Conservation (phyloP, 2,329 filamentous ascomycete species). For the Arthrobotrys conoides region DNA sequence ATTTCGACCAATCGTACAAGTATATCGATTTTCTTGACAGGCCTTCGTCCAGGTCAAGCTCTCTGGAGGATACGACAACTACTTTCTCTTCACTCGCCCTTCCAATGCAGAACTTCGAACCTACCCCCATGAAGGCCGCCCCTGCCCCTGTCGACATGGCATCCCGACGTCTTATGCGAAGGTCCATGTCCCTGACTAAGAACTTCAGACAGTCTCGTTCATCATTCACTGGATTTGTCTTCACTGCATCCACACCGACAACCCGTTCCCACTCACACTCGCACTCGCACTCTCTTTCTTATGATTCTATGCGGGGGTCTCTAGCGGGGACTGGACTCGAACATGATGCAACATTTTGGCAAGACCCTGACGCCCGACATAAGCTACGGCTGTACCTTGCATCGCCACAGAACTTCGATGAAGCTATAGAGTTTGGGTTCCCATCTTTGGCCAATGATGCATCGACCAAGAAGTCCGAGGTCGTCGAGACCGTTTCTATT, state of each 20-base stretch:
- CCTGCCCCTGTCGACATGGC: slow-evolving; percentile 49
- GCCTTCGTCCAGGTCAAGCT: slow-evolving; percentile 64
- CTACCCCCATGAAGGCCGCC: slow-evolving; percentile 35
- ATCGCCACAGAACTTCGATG: slow-evolving; percentile 91
- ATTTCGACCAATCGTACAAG: slow-evolving; percentile 51
- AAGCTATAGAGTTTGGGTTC: slow-evolving; percentile 94
- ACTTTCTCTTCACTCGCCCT: slow-evolving; percentile 59
- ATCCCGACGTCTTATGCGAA: slow-evolving; percentile 49
- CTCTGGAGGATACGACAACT: slow-evolving; percentile 60
- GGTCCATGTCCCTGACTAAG: slow-evolving; percentile 58
- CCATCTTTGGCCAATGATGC: slow-evolving; percentile 72
- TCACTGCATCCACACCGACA: slow-evolving; percentile 54
- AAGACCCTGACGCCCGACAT: slow-evolving; percentile 87
- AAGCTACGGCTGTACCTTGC: slow-evolving; percentile 89
- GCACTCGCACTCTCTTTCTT: slow-evolving; percentile 47
- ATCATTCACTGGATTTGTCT: slow-evolving; percentile 59
- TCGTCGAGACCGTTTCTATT: slow-evolving; percentile 54
- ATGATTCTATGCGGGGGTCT: slow-evolving; percentile 28
- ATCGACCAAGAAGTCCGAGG: slow-evolving; percentile 64
- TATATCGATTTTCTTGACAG: slow-evolving; percentile 63
- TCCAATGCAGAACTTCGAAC: slow-evolving; percentile 60
- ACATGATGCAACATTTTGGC: slow-evolving; percentile 83
- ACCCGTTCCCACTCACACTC: slow-evolving; percentile 52
- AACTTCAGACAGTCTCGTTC: slow-evolving; percentile 58
- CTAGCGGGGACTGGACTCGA: slow-evolving; percentile 73